Evolutionary conservation across 352 stramenopile species (phyloP).

Genomic region (Phytophthora pinifolia): DNA sequence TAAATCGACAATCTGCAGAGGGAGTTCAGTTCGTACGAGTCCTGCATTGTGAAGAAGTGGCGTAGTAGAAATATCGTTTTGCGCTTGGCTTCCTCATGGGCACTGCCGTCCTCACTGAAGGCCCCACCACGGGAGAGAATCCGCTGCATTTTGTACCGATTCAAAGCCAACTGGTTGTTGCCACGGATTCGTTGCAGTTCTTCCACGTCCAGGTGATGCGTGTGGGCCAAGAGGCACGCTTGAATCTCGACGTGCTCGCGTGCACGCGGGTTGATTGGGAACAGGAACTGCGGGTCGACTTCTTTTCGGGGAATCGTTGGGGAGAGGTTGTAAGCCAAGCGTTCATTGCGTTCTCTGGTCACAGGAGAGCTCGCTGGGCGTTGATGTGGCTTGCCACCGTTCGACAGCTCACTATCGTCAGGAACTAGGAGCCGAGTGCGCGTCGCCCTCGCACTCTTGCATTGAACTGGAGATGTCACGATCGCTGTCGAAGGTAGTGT

Average conservation of each 20-base stretch:
- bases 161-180: conserved; percentile 37
- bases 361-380: conserved; percentile 20
- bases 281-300: conserved; percentile 12
- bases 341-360: neutral
- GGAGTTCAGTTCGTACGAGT: conserved; percentile 8
- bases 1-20: neutral
- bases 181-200: conserved; percentile 47
- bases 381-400: neutral
- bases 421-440: conserved; percentile 1
- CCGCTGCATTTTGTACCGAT: conserved; percentile 41
- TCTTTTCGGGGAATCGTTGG: neutral
- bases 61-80: conserved; percentile 74
- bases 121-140: conserved; percentile 39
- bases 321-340: conserved; percentile 6
- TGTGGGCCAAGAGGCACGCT: conserved; percentile 65
- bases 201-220: conserved; percentile 63
- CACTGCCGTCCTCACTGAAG: conserved; percentile 40
- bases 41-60: conserved; percentile 69
- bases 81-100: conserved; percentile 46
- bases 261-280: conserved; percentile 26
- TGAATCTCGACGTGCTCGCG: conserved; percentile 71
- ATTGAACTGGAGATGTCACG: conserved; percentile 20
- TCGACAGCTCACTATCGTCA: neutral
- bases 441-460: conserved; percentile 25
- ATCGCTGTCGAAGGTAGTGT: neutral